Evolutionary conservation across 2,329 filamentous ascomycete species (phyloP).

Genomic region (Thelonectria rubi): DNA sequence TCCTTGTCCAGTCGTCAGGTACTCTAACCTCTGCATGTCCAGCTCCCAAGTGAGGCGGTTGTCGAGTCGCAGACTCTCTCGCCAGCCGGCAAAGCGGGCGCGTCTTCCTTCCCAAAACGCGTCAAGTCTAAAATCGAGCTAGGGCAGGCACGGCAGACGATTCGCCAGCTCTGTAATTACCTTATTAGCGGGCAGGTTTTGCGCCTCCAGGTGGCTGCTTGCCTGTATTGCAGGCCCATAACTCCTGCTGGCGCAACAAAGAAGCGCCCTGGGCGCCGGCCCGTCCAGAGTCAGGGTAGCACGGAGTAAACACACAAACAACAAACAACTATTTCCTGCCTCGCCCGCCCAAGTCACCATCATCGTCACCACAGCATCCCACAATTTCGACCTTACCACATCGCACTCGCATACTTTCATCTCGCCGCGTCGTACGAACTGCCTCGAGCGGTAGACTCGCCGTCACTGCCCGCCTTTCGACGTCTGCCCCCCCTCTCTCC

Average conservation of each 20-base stretch:
- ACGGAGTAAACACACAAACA: slow-evolving; percentile 32
- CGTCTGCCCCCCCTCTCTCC: slow-evolving; percentile 20
- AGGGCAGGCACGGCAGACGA: not conserved
- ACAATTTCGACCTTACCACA: slow-evolving; percentile 19
- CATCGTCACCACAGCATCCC: slow-evolving; percentile 23
- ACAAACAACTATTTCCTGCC: slow-evolving; percentile 4
- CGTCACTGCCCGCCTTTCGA: slow-evolving; percentile 16
- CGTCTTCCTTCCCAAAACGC: not conserved
- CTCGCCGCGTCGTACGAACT: not conserved
- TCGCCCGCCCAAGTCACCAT: slow-evolving; percentile 18
- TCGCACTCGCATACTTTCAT: slow-evolving; percentile 18
- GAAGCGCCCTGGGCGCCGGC: not conserved
- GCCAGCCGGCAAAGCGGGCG: not conserved
- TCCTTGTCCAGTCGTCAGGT: too few relatives aligned
- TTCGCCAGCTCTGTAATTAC: slow-evolving; percentile 1
- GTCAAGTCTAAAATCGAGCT: not conserved
- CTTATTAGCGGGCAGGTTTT: not conserved
- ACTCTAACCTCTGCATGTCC: too few relatives aligned
- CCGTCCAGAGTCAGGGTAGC: not conserved
- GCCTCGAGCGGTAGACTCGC: slow-evolving; percentile 9
- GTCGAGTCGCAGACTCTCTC: too few relatives aligned
- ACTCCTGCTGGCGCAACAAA: not conserved
- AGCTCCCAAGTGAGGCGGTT: too few relatives aligned
- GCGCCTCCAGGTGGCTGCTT: not conserved
- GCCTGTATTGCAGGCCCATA: not conserved